Conservation (phyloP, 495 filamentous ascomycete genomes). For the Podospora sp. region DNA sequence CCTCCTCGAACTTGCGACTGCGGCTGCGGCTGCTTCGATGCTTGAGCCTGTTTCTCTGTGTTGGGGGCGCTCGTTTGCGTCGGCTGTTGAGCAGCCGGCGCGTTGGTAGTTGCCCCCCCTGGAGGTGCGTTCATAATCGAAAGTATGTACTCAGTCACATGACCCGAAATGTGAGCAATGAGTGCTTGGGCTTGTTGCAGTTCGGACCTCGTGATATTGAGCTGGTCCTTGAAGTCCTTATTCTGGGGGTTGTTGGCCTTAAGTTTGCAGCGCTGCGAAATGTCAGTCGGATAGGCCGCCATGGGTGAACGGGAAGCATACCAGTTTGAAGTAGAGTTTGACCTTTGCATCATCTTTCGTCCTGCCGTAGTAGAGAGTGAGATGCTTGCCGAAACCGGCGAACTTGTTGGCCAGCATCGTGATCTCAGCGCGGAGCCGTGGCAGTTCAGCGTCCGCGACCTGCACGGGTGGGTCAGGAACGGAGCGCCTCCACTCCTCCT, state of each 20-base stretch:
- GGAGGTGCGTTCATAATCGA: slow-evolving; percentile 17
- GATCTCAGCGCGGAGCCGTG: not conserved
- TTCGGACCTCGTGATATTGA: slow-evolving; percentile 61
- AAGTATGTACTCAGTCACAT: too few relatives aligned
- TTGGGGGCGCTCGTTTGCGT: slow-evolving; percentile 62
- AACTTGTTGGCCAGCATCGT: not conserved
- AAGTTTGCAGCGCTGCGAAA: not conserved
- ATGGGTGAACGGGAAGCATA: slow-evolving; percentile 35
- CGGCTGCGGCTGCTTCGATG: slow-evolving; percentile 44
- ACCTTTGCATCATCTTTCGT: slow-evolving; percentile 48
- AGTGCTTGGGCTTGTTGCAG: slow-evolving; percentile 51
- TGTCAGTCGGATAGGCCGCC: slow-evolving; percentile 27
- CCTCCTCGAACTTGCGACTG: slow-evolving; percentile 43
- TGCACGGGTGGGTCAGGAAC: not conserved
- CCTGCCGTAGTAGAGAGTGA: slow-evolving; percentile 46
- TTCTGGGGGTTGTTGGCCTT: slow-evolving; percentile 24
- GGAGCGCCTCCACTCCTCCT: not conserved
- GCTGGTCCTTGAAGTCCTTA: slow-evolving; percentile 42
- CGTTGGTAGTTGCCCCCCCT: slow-evolving; percentile 18
- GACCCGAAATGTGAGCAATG: not conserved
- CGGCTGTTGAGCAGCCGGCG: slow-evolving; percentile 25
- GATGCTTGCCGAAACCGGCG: not conserved
- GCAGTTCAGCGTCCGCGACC: not conserved
- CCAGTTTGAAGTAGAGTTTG: slow-evolving; percentile 48
- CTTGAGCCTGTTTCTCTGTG: slow-evolving; percentile 66